Base-by-base conservation (phyloP, 768 basidiomycete genomes). In the Pulveroboletus frians region DNA sequence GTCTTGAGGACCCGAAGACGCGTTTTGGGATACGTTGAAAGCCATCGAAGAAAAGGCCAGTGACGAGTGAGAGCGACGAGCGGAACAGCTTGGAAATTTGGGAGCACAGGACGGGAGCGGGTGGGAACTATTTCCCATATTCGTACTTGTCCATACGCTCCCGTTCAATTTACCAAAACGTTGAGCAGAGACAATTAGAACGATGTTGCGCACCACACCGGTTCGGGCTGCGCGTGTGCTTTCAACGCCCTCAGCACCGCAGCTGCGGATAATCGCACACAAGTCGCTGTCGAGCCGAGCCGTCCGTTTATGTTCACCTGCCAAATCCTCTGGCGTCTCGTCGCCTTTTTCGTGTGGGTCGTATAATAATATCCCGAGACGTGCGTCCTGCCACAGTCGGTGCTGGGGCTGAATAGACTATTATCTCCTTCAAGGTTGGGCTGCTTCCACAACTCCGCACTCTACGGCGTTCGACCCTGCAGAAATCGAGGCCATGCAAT, bases 381-480 rank as follows among this genome's bases (percentile, higher is more conserved):
- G 66, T 67, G 56, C 57, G 66, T 65, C 41, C 51, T 55, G 47
- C 50, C 37, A 50, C 54, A 42, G 13, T 50, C 50, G 31, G 23
- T 46, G 20, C 38, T 34, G 15, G 41, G 14, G 34, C 47, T 30
- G 32, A 48, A 39, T 45, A 51, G 44, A 46, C 29, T 17, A 30
- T 18, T 30, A 11, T 39, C 36, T 48, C 32, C 40, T 39, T 31
- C 31, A 55, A 67, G 89, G 88, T 55, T 88, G 81, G 79, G 89
- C 89, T 20, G 83, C 86, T 29, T 87, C 88, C 30, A 82, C 81
- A 9, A 88, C 87, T 10, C 79, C 83, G 7, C 85, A 90, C 59
- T 92, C 88, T n/a, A 83, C 84, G 18, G 76, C 87, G 31, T 78
- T 80, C 20, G 89, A 92, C 69, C 90, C 90, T 27, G 88, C 86